Evolutionary conservation across 2,329 filamentous ascomycete genomes (phyloP).

Genomic region (Colletotrichum sp.): DNA sequence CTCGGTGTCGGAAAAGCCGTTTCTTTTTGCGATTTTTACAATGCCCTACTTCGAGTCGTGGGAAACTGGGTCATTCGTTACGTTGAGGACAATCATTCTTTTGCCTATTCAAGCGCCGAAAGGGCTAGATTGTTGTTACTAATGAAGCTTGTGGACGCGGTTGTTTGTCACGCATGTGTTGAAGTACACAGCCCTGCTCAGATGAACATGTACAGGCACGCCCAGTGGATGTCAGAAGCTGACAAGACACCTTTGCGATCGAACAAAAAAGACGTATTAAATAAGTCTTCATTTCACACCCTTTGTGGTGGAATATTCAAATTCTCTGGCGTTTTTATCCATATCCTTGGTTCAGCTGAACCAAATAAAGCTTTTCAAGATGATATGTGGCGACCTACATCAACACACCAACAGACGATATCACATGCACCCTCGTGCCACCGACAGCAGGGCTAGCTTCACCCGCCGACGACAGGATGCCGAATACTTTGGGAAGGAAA

Average conservation of each 20-base stretch:
- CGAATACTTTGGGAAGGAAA: not conserved
- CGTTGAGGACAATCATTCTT: not conserved
- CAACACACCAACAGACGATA: not conserved
- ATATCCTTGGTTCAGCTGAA: not conserved
- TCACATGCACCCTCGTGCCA: not conserved
- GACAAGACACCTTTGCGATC: not conserved
- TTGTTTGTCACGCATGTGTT: not conserved
- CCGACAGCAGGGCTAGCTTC: not conserved
- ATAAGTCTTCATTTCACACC: not conserved
- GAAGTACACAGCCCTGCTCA: not conserved
- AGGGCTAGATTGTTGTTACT: not conserved
- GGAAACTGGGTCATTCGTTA: not conserved
- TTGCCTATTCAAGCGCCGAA: not conserved
- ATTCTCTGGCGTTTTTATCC: not conserved
- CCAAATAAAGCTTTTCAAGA: not conserved
- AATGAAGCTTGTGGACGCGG: not conserved
- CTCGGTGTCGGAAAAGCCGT: not conserved
- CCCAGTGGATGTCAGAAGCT: not conserved
- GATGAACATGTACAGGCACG: not conserved
- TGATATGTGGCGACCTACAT: not conserved
- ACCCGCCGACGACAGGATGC: not conserved
- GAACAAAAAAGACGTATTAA: not conserved
- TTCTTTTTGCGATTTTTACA: not conserved
- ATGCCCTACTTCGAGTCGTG: not conserved
- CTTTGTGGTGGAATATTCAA: not conserved